phyloP scores from a whole-genome alignment of 2,329 filamentous ascomycete species.

The Paraphaeosphaeria minitans region DNA sequence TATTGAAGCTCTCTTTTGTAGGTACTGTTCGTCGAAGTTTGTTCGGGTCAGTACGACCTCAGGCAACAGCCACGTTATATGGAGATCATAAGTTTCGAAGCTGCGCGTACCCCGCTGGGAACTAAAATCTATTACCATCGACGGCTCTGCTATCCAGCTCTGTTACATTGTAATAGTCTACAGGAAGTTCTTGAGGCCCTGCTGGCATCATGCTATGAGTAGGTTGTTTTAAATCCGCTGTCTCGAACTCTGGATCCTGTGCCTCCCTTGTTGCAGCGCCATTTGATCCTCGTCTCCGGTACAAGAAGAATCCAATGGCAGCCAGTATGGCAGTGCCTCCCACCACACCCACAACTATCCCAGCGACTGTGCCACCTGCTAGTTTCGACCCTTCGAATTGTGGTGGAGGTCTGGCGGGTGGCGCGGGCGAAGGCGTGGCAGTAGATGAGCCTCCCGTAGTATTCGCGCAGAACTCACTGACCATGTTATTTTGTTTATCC shows the following conservation, averaged over 20 bases:
- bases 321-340: conserved; percentile 20
- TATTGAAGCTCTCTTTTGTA: no score
- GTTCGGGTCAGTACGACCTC: no score
- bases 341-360: conserved; percentile 23
- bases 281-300: conserved; percentile 13
- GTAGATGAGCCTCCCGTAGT: conserved; percentile 7
- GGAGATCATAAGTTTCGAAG: no score
- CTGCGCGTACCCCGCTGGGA: no score
- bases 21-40: no score
- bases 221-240: conserved; percentile 8
- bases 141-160: conserved; percentile 16
- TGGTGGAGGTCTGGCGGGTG: conserved; percentile 10
- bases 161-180: conserved; percentile 6
- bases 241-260: conserved; percentile 14
- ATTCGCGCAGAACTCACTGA: conserved; percentile 17
- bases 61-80: no score
- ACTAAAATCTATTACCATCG: conserved; percentile 7
- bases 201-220: conserved; percentile 12
- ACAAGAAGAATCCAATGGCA: conserved; percentile 19
- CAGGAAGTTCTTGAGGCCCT: conserved; percentile 15
- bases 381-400: conserved; percentile 11
- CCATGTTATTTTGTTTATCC: conserved; percentile 17
- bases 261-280: conserved; percentile 2
- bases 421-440: conserved; percentile 9
- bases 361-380: conserved; percentile 23